Evolutionary conservation across 1,284 basidiomycete species (phyloP).

Genomic region (Rhodotorula sp.): DNA sequence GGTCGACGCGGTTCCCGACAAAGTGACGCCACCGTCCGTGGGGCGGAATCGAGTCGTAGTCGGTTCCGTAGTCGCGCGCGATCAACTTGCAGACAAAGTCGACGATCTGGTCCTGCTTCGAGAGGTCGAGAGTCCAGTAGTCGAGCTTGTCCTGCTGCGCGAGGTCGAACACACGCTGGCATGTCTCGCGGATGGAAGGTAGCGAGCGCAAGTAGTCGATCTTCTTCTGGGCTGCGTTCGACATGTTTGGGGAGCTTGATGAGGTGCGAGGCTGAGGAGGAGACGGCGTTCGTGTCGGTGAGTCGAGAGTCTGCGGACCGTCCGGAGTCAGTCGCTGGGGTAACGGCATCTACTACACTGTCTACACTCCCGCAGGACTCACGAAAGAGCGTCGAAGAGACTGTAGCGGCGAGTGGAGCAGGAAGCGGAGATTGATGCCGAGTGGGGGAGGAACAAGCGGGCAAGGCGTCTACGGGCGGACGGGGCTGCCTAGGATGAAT

Average conservation of each 20-base stretch:
- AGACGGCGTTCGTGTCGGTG: background rate
- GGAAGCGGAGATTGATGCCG: no score
- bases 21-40: constrained; percentile 92
- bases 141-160: constrained; percentile 69
- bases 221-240: background rate
- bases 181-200: constrained; percentile 81
- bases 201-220: constrained; percentile 73
- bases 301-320: background rate
- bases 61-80: constrained; percentile 75
- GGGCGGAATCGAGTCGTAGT: constrained; percentile 72
- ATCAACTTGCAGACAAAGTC: constrained; percentile 80
- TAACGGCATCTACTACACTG: no score
- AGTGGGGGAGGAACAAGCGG: no score
- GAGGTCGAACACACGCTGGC: constrained; percentile 71
- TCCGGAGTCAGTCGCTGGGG: no score
- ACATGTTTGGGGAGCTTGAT: background rate
- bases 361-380: no score
- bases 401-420: no score
- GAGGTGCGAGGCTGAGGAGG: background rate
- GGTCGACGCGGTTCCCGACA: constrained; percentile 60
- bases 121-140: constrained; percentile 81
- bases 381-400: no score
- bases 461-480: no score
- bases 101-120: constrained; percentile 68
- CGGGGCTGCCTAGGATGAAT: no score